Evolutionary conservation across 345 rosid genomes (phyloP).

Genomic region (Raphanus raphanistrum): DNA sequence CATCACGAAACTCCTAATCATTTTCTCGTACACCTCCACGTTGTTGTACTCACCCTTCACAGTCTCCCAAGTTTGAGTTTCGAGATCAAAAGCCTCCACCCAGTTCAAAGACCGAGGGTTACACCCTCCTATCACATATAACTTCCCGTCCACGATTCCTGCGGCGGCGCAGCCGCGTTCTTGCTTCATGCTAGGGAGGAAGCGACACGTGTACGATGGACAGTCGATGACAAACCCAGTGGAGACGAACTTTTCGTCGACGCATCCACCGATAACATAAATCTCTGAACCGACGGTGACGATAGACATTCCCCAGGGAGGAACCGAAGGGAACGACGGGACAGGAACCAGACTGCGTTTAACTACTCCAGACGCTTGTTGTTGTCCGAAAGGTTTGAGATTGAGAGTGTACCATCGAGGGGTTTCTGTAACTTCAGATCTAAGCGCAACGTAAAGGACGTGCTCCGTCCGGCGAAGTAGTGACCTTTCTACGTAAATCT

Average conservation of each 20-base stretch:
- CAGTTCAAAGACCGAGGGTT: conserved; percentile 47
- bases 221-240: conserved; percentile 15
- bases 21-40: neutral
- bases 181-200: conserved; percentile 24
- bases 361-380: neutral
- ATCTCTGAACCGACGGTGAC: neutral
- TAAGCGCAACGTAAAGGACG: conserved; percentile 2
- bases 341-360: conserved; percentile 7
- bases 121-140: conserved; percentile 79
- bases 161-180: conserved; percentile 35
- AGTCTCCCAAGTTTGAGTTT: conserved; percentile 44
- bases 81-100: conserved; percentile 57
- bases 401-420: conserved; percentile 32
- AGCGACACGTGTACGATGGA: conserved; percentile 1
- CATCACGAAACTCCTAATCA: conserved; percentile 14
- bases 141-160: conserved; percentile 50
- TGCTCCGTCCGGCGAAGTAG: neutral
- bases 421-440: conserved; percentile 18
- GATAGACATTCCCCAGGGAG: conserved; percentile 34
- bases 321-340: conserved; percentile 23
- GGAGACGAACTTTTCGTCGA: conserved; percentile 6
- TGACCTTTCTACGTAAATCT: conserved; percentile 17
- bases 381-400: neutral
- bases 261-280: conserved; percentile 24
- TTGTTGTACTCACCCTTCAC: neutral